A percentile compares a stretch with the other conserved stretches of the same genome.
Evolutionary conservation across 257 asterid species (phyloP).

Genomic region (Solanum medicagineum): DNA sequence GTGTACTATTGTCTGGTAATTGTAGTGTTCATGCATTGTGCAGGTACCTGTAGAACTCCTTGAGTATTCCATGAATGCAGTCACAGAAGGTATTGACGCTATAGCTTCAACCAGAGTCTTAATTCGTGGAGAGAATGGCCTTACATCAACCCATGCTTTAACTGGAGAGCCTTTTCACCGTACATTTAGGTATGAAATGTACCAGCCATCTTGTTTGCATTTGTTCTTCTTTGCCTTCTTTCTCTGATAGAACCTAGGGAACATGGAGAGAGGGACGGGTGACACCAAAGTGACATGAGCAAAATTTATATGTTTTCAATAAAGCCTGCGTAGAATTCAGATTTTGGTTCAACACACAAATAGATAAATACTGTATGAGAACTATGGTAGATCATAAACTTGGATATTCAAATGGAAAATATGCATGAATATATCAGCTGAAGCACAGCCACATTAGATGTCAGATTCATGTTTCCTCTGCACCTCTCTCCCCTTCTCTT

Average conservation of each 20-base stretch:
- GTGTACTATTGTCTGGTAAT: background rate
- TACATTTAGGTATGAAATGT: conserved; percentile 53
- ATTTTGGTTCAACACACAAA: background rate
- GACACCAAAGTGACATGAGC: background rate
- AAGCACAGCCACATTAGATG: background rate
- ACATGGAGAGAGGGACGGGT: background rate
- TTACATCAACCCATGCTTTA: conserved; percentile 46
- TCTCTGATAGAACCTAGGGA: background rate
- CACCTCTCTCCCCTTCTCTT: background rate
- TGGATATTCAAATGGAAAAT: background rate
- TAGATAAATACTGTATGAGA: background rate
- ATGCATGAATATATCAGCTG: background rate
- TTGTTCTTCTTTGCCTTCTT: background rate
- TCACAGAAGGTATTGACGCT: conserved; percentile 94
- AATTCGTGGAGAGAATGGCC: conserved; percentile 51
- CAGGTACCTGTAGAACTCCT: conserved; percentile 75
- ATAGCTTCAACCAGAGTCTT: conserved; percentile 77
- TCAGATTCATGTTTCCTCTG: background rate
- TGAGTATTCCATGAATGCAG: conserved; percentile 69
- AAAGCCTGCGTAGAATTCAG: background rate
- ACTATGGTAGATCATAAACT: background rate
- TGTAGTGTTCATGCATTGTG: background rate
- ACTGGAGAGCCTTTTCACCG: conserved; percentile 52
- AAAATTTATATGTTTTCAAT: background rate
- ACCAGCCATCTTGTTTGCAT: background rate